Conservation (phyloP, 495 filamentous ascomycete genomes). For the Aspergillus affinis region DNA sequence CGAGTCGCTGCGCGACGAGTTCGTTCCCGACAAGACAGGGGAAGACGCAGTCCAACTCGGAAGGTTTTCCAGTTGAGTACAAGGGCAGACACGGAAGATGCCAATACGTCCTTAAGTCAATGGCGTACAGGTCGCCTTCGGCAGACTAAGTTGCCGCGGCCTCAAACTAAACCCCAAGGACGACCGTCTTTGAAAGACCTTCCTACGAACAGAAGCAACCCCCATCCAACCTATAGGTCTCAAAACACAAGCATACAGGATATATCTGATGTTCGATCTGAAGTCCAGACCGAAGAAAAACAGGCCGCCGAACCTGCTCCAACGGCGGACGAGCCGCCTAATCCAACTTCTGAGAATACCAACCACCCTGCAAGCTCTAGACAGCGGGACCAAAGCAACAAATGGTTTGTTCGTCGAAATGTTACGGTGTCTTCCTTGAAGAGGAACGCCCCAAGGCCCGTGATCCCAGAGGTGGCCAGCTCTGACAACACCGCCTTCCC, state of each 20-base stretch:
- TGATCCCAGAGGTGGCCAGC: constrained; percentile 40
- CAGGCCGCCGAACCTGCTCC: background rate
- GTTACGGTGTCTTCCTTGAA: constrained; percentile 34
- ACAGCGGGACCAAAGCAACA: constrained; percentile 22
- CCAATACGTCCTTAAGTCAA: constrained; percentile 60
- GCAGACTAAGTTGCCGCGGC: constrained; percentile 36
- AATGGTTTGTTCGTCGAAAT: constrained; percentile 40
- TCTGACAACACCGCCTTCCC: constrained; percentile 10
- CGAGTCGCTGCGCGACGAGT: constrained; percentile 73
- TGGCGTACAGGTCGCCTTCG: constrained; percentile 75
- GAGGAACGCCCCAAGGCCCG: constrained; percentile 33
- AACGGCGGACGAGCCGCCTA: background rate
- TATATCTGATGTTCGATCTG: background rate
- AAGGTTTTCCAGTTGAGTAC: constrained; percentile 76
- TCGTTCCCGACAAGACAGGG: constrained; percentile 58
- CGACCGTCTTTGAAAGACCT: constrained; percentile 24
- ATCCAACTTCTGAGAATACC: background rate
- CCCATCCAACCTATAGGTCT: background rate
- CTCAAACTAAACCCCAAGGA: constrained; percentile 21
- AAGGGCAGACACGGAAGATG: constrained; percentile 72
- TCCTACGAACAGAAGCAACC: constrained; percentile 13
- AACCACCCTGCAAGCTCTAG: background rate
- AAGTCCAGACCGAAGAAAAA: background rate
- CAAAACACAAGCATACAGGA: background rate
- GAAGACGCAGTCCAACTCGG: constrained; percentile 69